These are phyloP conservation scores for Aureobasidium namibiae DNA, from an alignment of 2,329 filamentous ascomycete genomes.

Conservation along the genomic window DNA sequence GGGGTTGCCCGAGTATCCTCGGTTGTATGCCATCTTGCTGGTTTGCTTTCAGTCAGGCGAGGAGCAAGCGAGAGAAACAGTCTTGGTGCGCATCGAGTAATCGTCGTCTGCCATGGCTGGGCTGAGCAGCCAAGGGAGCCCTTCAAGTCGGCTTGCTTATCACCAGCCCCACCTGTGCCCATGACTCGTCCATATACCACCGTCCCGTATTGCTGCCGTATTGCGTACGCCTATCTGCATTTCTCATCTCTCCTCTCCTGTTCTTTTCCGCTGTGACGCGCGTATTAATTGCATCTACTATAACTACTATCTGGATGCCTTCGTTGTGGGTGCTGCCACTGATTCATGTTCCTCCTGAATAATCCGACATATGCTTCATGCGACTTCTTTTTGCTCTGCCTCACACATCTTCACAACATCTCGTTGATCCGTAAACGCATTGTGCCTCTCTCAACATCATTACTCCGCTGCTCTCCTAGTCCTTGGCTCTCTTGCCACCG, in stretches of 20 bases:
- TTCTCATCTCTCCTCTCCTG: not conserved
- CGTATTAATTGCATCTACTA: not conserved
- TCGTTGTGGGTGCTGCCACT: not conserved
- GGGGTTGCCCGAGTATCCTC: slow-evolving; percentile 65
- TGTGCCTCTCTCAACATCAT: not conserved
- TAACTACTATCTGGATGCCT: not conserved
- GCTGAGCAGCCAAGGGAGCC: not conserved
- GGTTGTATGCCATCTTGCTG: slow-evolving; percentile 80
- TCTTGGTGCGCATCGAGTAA: not conserved
- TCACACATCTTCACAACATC: not conserved
- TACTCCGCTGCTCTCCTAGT: not conserved
- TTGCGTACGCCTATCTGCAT: not conserved
- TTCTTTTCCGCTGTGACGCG: not conserved
- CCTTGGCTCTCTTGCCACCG: slow-evolving; percentile 20
- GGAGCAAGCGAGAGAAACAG: not conserved
- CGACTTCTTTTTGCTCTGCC: not conserved
- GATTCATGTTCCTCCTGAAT: not conserved
- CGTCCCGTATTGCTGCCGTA: not conserved
- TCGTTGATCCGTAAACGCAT: not conserved
- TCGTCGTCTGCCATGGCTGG: slow-evolving; percentile 3
- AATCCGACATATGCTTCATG: not conserved
- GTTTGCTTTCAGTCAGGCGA: not conserved
- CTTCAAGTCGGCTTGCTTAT: not conserved
- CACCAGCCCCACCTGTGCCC: not conserved
- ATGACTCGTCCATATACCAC: not conserved